Evolutionary conservation across 805 yeast genomes (phyloP).

Genomic region (Vanderwaltozyma yarrowii): DNA sequence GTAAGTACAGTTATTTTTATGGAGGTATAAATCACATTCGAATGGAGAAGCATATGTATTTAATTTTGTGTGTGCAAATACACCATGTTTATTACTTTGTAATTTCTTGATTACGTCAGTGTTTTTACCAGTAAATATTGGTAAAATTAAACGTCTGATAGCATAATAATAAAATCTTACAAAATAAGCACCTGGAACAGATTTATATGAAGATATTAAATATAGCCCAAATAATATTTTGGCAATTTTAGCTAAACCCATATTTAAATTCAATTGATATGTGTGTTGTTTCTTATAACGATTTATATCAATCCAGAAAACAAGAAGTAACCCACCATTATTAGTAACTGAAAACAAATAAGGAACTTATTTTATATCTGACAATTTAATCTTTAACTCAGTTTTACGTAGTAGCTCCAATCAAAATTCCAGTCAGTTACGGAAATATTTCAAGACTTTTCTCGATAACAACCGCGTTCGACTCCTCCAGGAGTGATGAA

Average conservation of each 20-base stretch:
- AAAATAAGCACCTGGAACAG: slow-evolving; percentile 58
- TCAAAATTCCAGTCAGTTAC: too few species aligned
- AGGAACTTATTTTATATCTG: too few species aligned
- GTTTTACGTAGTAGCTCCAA: too few species aligned
- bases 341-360: too few species aligned
- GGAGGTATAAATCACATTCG: slow-evolving; percentile 80
- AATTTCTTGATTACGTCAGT: slow-evolving; percentile 15
- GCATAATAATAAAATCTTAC: slow-evolving; percentile 48
- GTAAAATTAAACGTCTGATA: slow-evolving; percentile 33
- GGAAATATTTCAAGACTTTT: too few species aligned
- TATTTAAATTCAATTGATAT: too few species aligned
- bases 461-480: too few species aligned
- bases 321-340: too few species aligned
- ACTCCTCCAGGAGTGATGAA: too few species aligned
- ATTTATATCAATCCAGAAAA: too few species aligned
- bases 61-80: slow-evolving; percentile 36
- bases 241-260: slow-evolving; percentile 1
- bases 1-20: slow-evolving; percentile 82
- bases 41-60: slow-evolving; percentile 56
- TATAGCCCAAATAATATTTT: slow-evolving; percentile 11
- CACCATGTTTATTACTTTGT: slow-evolving; percentile 13
- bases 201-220: slow-evolving; percentile 36
- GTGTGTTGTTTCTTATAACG: too few species aligned
- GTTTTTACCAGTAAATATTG: slow-evolving; percentile 21
- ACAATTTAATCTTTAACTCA: too few species aligned